These are phyloP conservation scores for Pythium utonaiense DNA, from an alignment of 352 stramenopile species.

Conservation along the genomic window DNA sequence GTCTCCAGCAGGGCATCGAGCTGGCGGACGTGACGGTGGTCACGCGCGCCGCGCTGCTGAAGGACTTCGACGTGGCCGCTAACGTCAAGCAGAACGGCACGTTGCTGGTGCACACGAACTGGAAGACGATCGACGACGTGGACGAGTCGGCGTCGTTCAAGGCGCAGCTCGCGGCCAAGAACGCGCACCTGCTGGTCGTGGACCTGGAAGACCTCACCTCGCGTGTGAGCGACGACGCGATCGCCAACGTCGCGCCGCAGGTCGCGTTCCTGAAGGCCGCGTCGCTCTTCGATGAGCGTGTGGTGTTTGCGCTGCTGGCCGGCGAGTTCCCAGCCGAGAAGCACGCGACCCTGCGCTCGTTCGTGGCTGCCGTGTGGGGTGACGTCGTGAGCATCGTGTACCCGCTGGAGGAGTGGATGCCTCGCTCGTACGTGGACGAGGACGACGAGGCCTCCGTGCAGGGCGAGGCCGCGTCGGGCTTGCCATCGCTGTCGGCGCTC, in stretches of 20 bases:
- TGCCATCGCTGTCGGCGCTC: constrained; percentile 33
- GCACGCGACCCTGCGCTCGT: constrained; percentile 46
- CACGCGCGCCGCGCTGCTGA: constrained; percentile 38
- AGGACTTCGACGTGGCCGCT: constrained; percentile 45
- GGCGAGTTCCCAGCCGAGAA: constrained; percentile 34
- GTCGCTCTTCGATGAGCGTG: constrained; percentile 48
- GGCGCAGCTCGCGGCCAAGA: constrained; percentile 45
- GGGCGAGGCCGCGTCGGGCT: neutral
- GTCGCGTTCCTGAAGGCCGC: constrained; percentile 65
- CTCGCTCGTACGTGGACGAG: constrained; percentile 17
- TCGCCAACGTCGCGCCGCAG: constrained; percentile 45
- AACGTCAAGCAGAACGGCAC: constrained; percentile 55
- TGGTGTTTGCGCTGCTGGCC: constrained; percentile 56
- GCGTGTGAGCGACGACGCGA: constrained; percentile 45
- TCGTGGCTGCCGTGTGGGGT: constrained; percentile 60
- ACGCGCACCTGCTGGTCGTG: constrained; percentile 46
- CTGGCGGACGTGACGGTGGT: constrained; percentile 63
- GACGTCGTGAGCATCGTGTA: constrained; percentile 50
- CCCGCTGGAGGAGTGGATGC: constrained; percentile 42
- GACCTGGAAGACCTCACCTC: constrained; percentile 48
- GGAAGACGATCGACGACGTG: constrained; percentile 65
- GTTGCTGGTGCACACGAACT: constrained; percentile 50
- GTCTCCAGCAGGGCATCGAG: constrained; percentile 46
- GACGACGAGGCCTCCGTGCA: constrained; percentile 3
- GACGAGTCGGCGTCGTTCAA: constrained; percentile 56